Evolutionary conservation across 179 eudicot genomes (phyloP).

Genomic region (Dionaea muscipula): DNA sequence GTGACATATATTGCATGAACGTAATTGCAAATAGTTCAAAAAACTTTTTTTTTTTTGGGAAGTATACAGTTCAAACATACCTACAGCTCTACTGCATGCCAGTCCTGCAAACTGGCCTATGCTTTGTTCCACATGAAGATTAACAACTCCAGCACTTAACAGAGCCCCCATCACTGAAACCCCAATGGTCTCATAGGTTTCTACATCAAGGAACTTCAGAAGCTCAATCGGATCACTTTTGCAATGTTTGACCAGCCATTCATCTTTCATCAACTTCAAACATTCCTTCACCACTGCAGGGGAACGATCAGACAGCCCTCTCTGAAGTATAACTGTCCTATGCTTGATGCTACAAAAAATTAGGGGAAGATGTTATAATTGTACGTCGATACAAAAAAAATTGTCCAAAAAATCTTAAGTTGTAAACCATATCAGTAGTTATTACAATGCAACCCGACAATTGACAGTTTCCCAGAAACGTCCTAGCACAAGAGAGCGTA

Average conservation of each 20-base stretch:
- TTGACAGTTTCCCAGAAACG: too few species aligned
- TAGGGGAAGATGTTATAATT: too few species aligned
- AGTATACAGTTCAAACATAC: constrained; percentile 27
- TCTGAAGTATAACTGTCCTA: constrained; percentile 73
- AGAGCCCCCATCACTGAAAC: constrained; percentile 69
- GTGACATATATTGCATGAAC: background rate
- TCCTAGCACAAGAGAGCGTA: too few species aligned
- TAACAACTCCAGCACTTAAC: constrained; percentile 49
- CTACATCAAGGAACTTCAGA: constrained; percentile 92
- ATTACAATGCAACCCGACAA: too few species aligned
- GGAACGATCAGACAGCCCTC: constrained; percentile 94
- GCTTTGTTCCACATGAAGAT: constrained; percentile 42
- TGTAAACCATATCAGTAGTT: too few species aligned
- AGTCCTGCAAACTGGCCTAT: constrained; percentile 31
- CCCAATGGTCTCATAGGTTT: constrained; percentile 87
- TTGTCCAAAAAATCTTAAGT: too few species aligned
- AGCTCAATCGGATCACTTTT: constrained; percentile 63
- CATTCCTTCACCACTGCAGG: constrained; percentile 71
- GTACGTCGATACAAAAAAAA: too few species aligned
- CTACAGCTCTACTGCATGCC: constrained; percentile 31
- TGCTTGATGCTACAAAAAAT: constrained; percentile 57
- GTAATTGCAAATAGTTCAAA: background rate
- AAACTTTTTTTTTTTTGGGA: too few species aligned
- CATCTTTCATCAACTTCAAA: constrained; percentile 71
- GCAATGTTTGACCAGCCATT: constrained; percentile 87